A percentile compares a stretch with the other conserved stretches of the same genome.
phyloP scores from a whole-genome alignment of 73 alveolate species.

The Tetrahymena elliotti region DNA sequence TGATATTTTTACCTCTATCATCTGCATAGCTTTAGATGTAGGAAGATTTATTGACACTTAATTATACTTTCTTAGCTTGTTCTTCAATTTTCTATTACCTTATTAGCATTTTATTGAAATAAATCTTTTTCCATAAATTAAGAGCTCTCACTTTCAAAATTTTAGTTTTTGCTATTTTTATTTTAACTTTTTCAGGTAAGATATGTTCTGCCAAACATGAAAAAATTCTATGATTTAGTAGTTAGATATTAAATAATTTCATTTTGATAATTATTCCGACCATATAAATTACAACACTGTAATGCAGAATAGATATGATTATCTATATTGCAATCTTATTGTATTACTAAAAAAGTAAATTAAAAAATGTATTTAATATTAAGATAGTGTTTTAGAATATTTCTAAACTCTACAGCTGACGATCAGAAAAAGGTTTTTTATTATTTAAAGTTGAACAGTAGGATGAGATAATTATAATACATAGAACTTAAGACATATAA shows the following conservation, averaged over 20 bases:
- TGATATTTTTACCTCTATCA: neutral
- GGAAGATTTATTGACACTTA: neutral
- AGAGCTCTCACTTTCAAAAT: neutral
- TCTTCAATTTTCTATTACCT: neutral
- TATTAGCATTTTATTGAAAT: too few species aligned
- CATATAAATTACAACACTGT: neutral
- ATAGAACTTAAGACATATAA: neutral
- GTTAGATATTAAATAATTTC: neutral
- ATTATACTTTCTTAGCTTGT: neutral
- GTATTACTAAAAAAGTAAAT: too few species aligned
- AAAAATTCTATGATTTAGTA: neutral
- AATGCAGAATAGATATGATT: neutral
- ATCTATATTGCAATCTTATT: neutral
- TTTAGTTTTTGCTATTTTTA: too few species aligned
- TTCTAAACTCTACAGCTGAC: neutral
- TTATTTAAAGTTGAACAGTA: neutral
- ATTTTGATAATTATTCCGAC: neutral
- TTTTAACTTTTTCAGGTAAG: neutral
- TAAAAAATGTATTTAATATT: neutral
- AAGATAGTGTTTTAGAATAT: neutral
- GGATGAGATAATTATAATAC: neutral
- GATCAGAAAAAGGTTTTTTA: neutral
- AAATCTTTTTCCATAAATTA: neutral
- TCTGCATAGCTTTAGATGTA: neutral
- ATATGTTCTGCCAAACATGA: neutral